These are phyloP conservation scores for Iodosphaeria phyllophila DNA, from an alignment of 2,329 filamentous ascomycete species.

Conservation along the genomic window DNA sequence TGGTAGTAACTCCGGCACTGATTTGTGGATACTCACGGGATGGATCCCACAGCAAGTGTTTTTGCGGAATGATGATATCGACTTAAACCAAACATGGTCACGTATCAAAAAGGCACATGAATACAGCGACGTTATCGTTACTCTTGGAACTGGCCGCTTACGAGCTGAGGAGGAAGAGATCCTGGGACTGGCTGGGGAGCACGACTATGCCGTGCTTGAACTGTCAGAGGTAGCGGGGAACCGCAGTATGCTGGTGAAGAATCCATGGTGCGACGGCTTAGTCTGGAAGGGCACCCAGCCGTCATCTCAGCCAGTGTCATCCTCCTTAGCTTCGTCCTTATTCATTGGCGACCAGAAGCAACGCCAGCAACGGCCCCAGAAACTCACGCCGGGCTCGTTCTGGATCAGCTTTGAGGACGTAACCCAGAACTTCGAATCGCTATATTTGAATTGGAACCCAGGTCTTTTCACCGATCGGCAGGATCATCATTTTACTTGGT, in stretches of 20 bases:
- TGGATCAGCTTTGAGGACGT: conserved; percentile 87
- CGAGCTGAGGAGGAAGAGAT: conserved; percentile 58
- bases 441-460: conserved; percentile 97
- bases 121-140: conserved; percentile 68
- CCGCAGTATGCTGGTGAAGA: conserved; percentile 69
- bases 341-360: conserved; percentile 15
- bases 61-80: conserved; percentile 67
- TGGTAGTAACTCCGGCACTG: conserved; percentile 90
- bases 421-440: conserved; percentile 79
- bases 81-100: conserved; percentile 59
- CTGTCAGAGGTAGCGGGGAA: conserved; percentile 43
- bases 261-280: conserved; percentile 79
- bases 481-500: conserved; percentile 83
- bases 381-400: conserved; percentile 52
- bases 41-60: conserved; percentile 97
- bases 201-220: conserved; percentile 84
- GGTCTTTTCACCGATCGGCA: conserved; percentile 62
- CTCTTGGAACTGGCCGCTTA: conserved; percentile 75
- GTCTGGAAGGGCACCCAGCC: conserved; percentile 56
- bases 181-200: conserved; percentile 69
- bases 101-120: conserved; percentile 58
- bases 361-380: too few species aligned
- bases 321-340: too few species aligned
- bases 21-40: conserved; percentile 79
- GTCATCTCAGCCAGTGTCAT: too few species aligned